These are phyloP conservation scores for Paragyromitra xinjiangensis DNA, from an alignment of 495 filamentous ascomycete genomes.

Conservation along the genomic window DNA sequence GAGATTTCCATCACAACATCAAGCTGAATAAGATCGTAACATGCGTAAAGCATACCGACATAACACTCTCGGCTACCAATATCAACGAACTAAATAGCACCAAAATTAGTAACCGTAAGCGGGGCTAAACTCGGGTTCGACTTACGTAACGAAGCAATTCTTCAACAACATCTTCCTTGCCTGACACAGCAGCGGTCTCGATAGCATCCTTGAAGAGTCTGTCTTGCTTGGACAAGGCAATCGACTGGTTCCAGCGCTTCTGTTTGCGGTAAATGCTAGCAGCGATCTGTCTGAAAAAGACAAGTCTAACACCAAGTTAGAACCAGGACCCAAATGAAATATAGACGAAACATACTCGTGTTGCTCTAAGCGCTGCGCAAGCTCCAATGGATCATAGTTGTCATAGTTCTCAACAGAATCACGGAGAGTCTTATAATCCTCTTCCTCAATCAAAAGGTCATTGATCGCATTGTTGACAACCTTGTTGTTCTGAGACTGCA, in stretches of 20 bases:
- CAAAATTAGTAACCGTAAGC: slow-evolving; percentile 42
- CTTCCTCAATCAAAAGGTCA: slow-evolving; percentile 96
- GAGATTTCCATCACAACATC: slow-evolving; percentile 94
- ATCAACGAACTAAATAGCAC: slow-evolving; percentile 84
- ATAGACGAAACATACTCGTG: slow-evolving; percentile 68
- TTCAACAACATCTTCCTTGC: slow-evolving; percentile 89
- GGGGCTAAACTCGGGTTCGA: slow-evolving; percentile 51
- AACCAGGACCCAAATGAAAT: slow-evolving; percentile 13
- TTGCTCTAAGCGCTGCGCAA: slow-evolving; percentile 91
- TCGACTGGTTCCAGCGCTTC: slow-evolving; percentile 99
- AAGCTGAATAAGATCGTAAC: slow-evolving; percentile 95
- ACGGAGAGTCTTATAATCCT: slow-evolving; percentile 97
- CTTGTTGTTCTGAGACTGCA: slow-evolving; percentile 97
- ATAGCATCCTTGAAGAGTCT: slow-evolving; percentile 99
- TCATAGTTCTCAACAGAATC: slow-evolving; percentile 99
- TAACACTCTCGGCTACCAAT: slow-evolving; percentile 99
- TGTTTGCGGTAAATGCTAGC: slow-evolving; percentile 99
- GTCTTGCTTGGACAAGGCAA: slow-evolving; percentile 96
- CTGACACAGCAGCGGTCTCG: slow-evolving; percentile 95
- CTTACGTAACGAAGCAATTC: slow-evolving; percentile 96
- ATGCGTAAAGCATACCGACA: slow-evolving; percentile 97
- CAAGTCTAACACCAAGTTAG: slow-evolving; percentile 63
- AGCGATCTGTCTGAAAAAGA: slow-evolving; percentile 99
- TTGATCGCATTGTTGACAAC: slow-evolving; percentile 98
- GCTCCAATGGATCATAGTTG: slow-evolving; percentile 97